Base-by-base conservation (phyloP, 2,329 filamentous ascomycete species). In the Pseudogymnoascus sp. region DNA sequence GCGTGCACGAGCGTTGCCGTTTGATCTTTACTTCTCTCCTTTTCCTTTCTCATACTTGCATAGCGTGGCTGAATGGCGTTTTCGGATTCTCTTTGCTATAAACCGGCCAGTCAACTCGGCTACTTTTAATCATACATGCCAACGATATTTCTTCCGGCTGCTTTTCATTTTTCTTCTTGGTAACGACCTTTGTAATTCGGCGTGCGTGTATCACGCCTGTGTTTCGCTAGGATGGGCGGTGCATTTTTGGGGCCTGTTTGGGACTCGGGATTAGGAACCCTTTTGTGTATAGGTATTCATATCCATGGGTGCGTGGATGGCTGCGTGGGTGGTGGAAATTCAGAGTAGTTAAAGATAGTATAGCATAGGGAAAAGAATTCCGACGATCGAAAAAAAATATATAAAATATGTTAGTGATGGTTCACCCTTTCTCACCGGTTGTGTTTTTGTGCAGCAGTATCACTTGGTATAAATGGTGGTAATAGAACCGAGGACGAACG, bases 11-110 rank as follows among this genome's bases (percentile, higher is more conserved):
- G 27, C 29, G 27, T 55, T 29, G 48, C 33, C 29, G 29, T 21
- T 21, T 21, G 48, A 55, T 55, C 48, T 55, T 55, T 33, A 33
- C 29, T 55, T 55, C 48, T 55, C 48, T 27, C 48, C n/a, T 55
- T 55, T 4, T 55, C n/a, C 48, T 55, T 55, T 55, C 48, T 55
- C 48, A 33, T 55, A 55, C 48, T 55, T 55, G 48, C 48, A 55
- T 55, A 55, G 48, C 48, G 48, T 29, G 48, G 48, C 48, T 55
- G 27, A 55, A 55, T 27, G 48, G 48, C 48, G 48, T 55, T 55
- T 31, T 55, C 29, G 48, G 48, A 55, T 15, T 55, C 5, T 55
- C 48, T 55, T 55, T 55, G 8, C 27, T 13, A 18, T 55, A 55
- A 55, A 55, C 25, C 9, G 29, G 48, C 27, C 27, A 55, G 48